Evolutionary conservation across 371 early-diverging fungal species (phyloP), one percentile per base, ranked within the genome.

Genomic region (Phascolomyces articulosus): DNA sequence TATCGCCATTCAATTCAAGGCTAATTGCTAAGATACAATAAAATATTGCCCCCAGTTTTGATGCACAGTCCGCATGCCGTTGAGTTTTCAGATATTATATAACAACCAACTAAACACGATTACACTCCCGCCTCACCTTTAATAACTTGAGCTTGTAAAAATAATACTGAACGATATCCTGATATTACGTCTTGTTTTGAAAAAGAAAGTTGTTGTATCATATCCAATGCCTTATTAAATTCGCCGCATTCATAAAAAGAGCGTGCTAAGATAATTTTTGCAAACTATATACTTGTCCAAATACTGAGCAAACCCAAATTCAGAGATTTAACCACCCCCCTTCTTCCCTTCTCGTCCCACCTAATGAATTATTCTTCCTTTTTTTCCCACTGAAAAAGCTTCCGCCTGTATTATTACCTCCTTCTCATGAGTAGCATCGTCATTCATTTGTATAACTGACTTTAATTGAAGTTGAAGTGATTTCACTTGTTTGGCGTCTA

Each of bases 121-220:
- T 16, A 48, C 21, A 23, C 16, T 55, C 4, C 15, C 11, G 24
- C 28, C 44, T 38, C 69, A 77, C 89, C 89, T 72, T 85, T 85
- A 29, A 87, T 74, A 0, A 76, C 71, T 38, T 78, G 64, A 29
- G 85, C 83, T 63, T 82, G 82, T 21, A 82, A 70, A 34, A 83
- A 68, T 29, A 89, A 64, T 16, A 82, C 74, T 21, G 85, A 70
- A 29, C 71, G 75, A 67, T 89, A 87, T 20, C 89, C 89, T 23
- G 76, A 63, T 20, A 56, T 74, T 13, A 72, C 76, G 20, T 71
- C 68, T 6, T 74, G 72, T 10, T 65, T 70, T 41, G 68, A 63
- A 64, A 75, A 73, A 2, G 71, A 55, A 20, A 77, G 48, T 49
- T 68, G 61, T 16, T 65, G 58, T 24, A 81, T 67, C 15, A 74